Evolutionary conservation across 306 rosid genomes (phyloP), one percentile per base, ranked within the genome.

Genomic region (Astragalus membranaceus): DNA sequence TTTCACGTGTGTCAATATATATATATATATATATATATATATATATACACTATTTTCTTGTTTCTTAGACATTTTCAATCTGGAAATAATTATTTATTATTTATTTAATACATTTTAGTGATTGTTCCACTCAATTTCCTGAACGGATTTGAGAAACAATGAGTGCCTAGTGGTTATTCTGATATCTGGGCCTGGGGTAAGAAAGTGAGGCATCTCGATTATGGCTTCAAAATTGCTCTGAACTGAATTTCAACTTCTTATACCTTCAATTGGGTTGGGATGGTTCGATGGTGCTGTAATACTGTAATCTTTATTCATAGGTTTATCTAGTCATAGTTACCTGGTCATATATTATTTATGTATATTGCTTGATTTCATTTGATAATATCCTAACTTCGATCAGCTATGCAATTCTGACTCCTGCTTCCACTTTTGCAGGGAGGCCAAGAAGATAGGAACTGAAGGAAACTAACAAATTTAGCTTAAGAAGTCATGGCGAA

Each of bases 401-500:
- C 8, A 10, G 7, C 57, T 50, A 50, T 42, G 33, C 14, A 20
- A 26, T 3, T 36, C 17, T 51, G 57, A 47, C 29, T n/a, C 57
- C 43, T 65, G 74, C 17, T 72, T 78, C 13, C 51, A 44, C 10
- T 20, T 69, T 44, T 78, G 65, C 77, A 81, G 85, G 53, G 60
- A 68, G 72, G 30, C 4, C 20, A 69, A 61, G 52, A 16, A 62
- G 59, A 41, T 23, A 29, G 15, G 49, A 12, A 56, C 35, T 16
- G 49, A 35, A 63, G 53, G 58, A 29, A 64, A 4, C 51, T 65
- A 29, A 57, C 23, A 61, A 39, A 17, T 39, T 67, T 41, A 17
- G 57, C 9, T 33, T 26, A 55, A 43, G 2, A 46, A 51, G 47
- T 23, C 36, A 91, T 91, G 97, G 88, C 84, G 0, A 81, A 46